Evolutionary conservation across 2,329 filamentous ascomycete species (phyloP).

Genomic region (Aspergillus unguis): DNA sequence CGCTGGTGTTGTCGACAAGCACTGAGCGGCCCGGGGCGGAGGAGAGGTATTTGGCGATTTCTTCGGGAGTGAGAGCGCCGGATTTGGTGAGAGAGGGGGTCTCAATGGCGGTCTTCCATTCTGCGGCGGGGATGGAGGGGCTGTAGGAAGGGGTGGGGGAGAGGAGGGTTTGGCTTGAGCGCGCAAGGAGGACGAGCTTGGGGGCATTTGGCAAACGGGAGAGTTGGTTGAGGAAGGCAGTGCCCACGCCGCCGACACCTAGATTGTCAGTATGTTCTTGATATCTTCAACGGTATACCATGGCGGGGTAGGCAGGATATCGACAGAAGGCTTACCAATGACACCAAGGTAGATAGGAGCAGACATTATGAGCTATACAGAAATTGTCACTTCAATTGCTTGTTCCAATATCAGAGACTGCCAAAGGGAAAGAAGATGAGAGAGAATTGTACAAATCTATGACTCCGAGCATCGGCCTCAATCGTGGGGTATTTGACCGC

Average conservation of each 20-base stretch:
- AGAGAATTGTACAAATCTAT: constrained; percentile 1
- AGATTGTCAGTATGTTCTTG: constrained; percentile 5
- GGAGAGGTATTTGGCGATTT: constrained; percentile 74
- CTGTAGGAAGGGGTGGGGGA: constrained; percentile 65
- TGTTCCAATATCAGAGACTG: background rate
- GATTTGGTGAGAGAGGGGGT: constrained; percentile 55
- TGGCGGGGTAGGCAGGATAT: constrained; percentile 7
- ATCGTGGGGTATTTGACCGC: constrained; percentile 6
- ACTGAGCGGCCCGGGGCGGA: constrained; percentile 74
- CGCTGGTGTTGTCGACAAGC: constrained; percentile 93
- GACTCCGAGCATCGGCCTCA: constrained; percentile 7
- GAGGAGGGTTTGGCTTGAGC: constrained; percentile 78
- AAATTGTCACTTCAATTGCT: background rate
- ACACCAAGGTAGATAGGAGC: constrained; percentile 43
- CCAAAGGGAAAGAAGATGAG: background rate
- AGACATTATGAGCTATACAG: constrained; percentile 21
- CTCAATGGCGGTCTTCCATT: constrained; percentile 58
- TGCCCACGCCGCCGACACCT: constrained; percentile 92
- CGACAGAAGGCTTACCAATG: constrained; percentile 30
- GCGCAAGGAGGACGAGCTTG: constrained; percentile 78
- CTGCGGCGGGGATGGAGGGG: constrained; percentile 58
- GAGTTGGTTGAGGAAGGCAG: constrained; percentile 83
- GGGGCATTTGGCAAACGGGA: constrained; percentile 66
- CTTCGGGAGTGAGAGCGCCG: constrained; percentile 56
- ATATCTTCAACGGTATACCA: background rate